Conservation (phyloP, 148 eudicot species). For the Pouteria glomerata region DNA sequence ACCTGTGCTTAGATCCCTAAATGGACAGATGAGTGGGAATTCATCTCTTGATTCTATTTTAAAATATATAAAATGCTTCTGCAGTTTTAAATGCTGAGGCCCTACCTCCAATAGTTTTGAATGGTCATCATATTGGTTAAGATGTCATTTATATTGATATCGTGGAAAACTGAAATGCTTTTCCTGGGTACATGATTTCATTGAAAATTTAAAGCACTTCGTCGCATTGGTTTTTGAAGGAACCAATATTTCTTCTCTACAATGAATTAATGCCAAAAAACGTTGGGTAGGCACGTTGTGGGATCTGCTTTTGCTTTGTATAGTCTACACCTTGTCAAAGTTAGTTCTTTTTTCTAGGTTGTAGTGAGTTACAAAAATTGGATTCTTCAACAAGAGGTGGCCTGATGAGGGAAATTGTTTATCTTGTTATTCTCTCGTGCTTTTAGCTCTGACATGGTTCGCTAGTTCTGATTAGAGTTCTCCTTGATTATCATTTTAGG, state of each 20-base stretch:
- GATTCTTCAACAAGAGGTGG: neutral
- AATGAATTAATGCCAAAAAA: neutral
- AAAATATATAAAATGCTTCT: neutral
- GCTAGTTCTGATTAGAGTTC: conserved; percentile 3
- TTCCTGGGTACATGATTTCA: neutral
- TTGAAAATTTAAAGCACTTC: neutral
- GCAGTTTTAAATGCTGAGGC: neutral
- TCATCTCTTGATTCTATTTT: neutral
- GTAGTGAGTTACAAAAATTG: neutral
- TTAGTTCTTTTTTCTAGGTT: too few relatives aligned
- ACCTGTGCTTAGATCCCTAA: neutral
- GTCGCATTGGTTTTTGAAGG: neutral
- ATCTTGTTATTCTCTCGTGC: neutral
- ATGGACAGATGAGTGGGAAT: neutral
- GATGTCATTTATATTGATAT: neutral
- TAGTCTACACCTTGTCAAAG: neutral
- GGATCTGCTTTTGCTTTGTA: neutral
- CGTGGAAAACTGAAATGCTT: neutral
- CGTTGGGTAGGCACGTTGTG: neutral
- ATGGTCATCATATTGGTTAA: neutral
- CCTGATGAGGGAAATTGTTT: neutral
- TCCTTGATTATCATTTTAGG: conserved; percentile 36
- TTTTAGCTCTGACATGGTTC: neutral
- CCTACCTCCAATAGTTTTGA: neutral
- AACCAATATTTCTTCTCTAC: neutral